These are phyloP conservation scores for Colletotrichum higginsianum DNA, from an alignment of 2,329 filamentous ascomycete species.

Conservation along the genomic window DNA sequence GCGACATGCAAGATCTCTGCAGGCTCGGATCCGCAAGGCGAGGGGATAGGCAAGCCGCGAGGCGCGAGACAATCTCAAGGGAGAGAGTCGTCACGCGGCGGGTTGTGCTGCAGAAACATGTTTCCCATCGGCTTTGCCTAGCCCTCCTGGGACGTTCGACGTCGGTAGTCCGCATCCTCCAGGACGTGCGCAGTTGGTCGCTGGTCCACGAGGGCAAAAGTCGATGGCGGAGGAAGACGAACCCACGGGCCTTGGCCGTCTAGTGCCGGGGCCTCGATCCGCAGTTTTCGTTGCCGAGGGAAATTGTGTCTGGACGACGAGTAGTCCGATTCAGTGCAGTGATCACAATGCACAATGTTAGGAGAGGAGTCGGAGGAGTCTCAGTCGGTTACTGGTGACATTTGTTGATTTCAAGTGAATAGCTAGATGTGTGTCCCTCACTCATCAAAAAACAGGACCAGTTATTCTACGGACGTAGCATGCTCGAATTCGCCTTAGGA, in stretches of 20 bases:
- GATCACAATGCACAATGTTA: too few relatives aligned
- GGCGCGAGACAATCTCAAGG: slow-evolving; percentile 12
- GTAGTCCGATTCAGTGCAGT: too few relatives aligned
- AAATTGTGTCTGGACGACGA: background rate
- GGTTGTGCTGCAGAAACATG: slow-evolving; percentile 20
- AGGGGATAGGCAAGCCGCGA: background rate
- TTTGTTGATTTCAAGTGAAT: too few relatives aligned
- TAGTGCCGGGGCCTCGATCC: background rate
- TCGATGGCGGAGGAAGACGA: slow-evolving; percentile 21
- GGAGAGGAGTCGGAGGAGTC: too few relatives aligned
- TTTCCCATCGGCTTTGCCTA: slow-evolving; percentile 18
- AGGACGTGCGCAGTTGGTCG: slow-evolving; percentile 33
- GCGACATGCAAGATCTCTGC: slow-evolving; percentile 8
- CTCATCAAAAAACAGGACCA: too few relatives aligned
- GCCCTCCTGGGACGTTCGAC: slow-evolving; percentile 26
- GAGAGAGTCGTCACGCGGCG: background rate
- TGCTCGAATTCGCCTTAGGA: too few relatives aligned
- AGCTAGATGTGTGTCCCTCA: too few relatives aligned
- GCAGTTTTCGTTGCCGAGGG: background rate
- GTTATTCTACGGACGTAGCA: too few relatives aligned
- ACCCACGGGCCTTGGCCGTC: slow-evolving; percentile 26
- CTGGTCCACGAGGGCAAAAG: slow-evolving; percentile 6
- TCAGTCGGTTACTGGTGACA: too few relatives aligned
- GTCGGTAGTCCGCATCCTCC: slow-evolving; percentile 28
- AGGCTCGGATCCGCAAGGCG: background rate